A percentile compares a stretch with the other conserved stretches of the same genome.
These are phyloP conservation scores for Pseudogymnoascus sp. DNA, from an alignment of 2,329 filamentous ascomycete genomes.

Conservation along the genomic window DNA sequence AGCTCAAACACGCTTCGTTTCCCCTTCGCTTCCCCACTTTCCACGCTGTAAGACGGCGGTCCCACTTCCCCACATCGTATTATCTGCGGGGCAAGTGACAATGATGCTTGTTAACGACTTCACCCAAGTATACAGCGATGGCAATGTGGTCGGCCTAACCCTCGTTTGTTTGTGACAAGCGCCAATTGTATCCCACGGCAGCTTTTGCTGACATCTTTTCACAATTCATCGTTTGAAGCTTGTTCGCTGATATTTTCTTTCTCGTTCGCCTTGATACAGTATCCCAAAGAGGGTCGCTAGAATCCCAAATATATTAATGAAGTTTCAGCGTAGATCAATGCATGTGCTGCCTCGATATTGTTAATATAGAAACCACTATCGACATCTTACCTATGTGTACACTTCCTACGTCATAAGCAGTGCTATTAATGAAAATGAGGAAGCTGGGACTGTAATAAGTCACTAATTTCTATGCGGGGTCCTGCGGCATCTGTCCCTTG, in stretches of 20 bases:
- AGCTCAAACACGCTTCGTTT: not conserved
- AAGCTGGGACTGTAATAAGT: not conserved
- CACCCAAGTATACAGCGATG: not conserved
- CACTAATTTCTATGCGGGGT: not conserved
- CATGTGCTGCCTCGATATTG: not conserved
- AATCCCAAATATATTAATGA: slow-evolving; percentile 1
- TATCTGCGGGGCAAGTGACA: not conserved
- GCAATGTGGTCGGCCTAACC: too few species aligned
- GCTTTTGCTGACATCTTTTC: not conserved
- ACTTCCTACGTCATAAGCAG: not conserved
- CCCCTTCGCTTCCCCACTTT: not conserved
- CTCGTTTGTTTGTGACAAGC: not conserved
- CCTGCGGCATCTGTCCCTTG: not conserved
- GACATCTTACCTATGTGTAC: not conserved
- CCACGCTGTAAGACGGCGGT: not conserved
- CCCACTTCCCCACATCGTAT: slow-evolving; percentile 5
- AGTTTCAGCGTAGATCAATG: not conserved
- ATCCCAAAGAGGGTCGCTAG: not conserved
- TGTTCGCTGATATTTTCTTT: not conserved
- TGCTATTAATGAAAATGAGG: not conserved
- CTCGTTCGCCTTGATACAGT: not conserved
- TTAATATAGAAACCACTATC: not conserved
- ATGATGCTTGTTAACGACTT: not conserved
- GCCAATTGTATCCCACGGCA: not conserved
- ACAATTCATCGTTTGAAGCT: not conserved